Base-by-base conservation (phyloP, 495 filamentous ascomycete genomes). In the Penicillium silybi region DNA sequence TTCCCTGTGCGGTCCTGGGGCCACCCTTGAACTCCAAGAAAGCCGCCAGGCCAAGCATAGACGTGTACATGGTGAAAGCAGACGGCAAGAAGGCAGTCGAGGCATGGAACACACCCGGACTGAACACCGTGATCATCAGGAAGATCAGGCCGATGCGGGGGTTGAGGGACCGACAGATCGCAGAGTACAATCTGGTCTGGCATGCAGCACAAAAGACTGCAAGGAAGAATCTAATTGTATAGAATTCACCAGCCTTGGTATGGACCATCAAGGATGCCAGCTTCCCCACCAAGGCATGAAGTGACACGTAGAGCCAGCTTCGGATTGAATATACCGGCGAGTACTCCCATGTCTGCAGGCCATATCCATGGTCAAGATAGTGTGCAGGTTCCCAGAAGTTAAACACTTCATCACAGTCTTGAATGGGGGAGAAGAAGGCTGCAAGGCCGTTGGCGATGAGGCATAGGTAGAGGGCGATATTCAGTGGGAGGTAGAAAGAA, bases 311-410 rank as follows among this genome's bases (percentile, higher is more conserved):
- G 26, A 89, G 78, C 95, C 95, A 99, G 72, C 90, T 96, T 48
- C 95, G 86, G 60, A 99, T 96, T 26, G 89, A 89, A 67, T 89
- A 97, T 42, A 91, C 86, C 1, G 95, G 95, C 0, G 92, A 96
- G 70, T 97, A 99, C 67, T 99, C 95, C 95, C 95, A 99, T 15
- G 95, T 99, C 71, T 99, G 89, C 29, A 97, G 73, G 25, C 95
- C 95, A 63, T 92, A 92, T 62, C 89, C 88, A 75, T 96, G 90
- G 52, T 82, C 84, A 25, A 99, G 80, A 66, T 97, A 99, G 70
- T 99, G 95, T 0, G 90, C 84, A 1, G 95, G 93, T 61, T 99
- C 95, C 95, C 95, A 99, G 73, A 95, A 99, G 62, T 99, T 99
- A 78, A 95, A 99, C 4, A 92, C 90, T 73, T 99, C 95, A 64